Evolutionary conservation across 306 rosid genomes (phyloP).

Genomic region (Acacia melanoxylon): DNA sequence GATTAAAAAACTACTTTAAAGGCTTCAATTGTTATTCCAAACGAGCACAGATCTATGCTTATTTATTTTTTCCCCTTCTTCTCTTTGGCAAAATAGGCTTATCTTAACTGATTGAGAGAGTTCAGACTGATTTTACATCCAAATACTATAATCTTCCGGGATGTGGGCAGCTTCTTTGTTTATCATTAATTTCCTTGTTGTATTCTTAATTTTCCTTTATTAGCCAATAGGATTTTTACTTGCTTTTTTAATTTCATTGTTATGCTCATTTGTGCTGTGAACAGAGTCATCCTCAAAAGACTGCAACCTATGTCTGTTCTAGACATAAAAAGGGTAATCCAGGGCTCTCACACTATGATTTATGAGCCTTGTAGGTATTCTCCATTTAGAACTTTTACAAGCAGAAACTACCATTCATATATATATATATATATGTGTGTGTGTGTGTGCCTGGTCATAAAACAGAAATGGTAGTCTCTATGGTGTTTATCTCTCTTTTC

Average conservation of each 20-base stretch:
- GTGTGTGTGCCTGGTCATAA: too few species aligned
- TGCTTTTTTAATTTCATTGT: not conserved
- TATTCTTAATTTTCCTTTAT: not conserved
- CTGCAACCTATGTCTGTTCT: not conserved
- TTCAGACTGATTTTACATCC: constrained; percentile 7
- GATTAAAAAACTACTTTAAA: too few species aligned
- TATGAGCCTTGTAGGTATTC: not conserved
- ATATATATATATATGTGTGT: too few species aligned
- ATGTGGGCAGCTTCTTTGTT: not conserved
- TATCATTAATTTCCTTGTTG: not conserved
- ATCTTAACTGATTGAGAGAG: constrained; percentile 6
- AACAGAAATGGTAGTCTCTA: too few species aligned
- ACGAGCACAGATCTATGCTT: not conserved
- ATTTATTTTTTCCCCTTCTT: not conserved
- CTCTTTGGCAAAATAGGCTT: not conserved
- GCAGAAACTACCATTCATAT: not conserved
- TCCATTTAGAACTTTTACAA: not conserved
- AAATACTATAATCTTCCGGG: not conserved
- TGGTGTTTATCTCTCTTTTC: too few species aligned
- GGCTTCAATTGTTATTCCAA: too few species aligned
- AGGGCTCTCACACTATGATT: not conserved
- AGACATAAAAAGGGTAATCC: not conserved
- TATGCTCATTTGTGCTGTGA: not conserved
- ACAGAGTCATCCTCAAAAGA: not conserved
- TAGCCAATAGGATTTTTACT: not conserved